Evolutionary conservation across 108 stramenopile genomes (phyloP).

Genomic region (Nitzschia putrida): DNA sequence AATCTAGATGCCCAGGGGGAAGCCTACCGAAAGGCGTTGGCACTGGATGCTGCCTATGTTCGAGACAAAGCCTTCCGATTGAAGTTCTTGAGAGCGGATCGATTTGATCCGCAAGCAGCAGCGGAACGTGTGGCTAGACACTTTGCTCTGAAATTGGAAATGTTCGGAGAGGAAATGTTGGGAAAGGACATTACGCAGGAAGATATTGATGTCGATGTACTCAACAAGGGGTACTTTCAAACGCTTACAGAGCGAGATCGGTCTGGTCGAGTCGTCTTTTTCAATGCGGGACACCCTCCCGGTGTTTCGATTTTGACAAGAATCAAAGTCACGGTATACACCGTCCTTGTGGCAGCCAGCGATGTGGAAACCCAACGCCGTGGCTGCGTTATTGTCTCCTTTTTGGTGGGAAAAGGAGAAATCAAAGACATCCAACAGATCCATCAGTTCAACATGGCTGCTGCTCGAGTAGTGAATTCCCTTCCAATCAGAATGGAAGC

Average conservation of each 20-base stretch:
- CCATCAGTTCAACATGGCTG: neutral
- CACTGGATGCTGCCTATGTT: constrained; percentile 30
- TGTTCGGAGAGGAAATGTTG: constrained; percentile 37
- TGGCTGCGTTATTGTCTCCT: constrained; percentile 7
- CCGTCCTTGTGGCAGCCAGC: neutral
- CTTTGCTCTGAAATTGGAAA: constrained; percentile 44
- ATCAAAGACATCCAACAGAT: neutral
- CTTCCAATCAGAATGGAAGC: constrained; percentile 4
- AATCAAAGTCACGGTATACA: constrained; percentile 9
- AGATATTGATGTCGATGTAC: constrained; percentile 13
- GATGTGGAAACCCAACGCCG: constrained; percentile 19
- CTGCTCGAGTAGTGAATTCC: neutral
- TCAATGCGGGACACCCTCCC: neutral
- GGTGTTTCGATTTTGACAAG: neutral
- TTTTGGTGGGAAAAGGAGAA: constrained; percentile 7
- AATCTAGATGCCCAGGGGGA: neutral
- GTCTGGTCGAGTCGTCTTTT: constrained; percentile 14
- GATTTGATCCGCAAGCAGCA: constrained; percentile 32
- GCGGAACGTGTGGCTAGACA: constrained; percentile 28
- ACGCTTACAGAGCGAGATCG: constrained; percentile 17
- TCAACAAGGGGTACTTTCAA: constrained; percentile 13
- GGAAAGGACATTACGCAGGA: constrained; percentile 25
- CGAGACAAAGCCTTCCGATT: constrained; percentile 25
- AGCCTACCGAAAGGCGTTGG: neutral
- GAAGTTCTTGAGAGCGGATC: constrained; percentile 42